These are phyloP conservation scores for Meredithiella fracta DNA, from an alignment of 2,329 filamentous ascomycete species.

Conservation along the genomic window DNA sequence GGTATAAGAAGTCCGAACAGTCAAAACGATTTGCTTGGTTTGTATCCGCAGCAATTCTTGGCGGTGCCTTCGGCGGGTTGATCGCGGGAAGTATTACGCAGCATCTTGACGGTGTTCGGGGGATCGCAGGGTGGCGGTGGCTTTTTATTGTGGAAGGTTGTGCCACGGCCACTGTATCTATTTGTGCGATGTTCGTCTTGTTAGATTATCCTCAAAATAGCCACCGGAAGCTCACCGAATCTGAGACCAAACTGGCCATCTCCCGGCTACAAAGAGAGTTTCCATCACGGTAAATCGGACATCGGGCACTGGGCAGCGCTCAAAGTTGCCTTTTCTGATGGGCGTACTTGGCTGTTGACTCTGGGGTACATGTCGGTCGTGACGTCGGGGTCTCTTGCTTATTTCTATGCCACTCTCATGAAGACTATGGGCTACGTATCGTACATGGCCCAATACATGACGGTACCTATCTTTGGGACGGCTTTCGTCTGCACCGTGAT, in stretches of 20 bases:
- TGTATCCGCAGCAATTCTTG: background rate
- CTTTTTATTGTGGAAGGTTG: background rate
- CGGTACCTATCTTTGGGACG: constrained; percentile 12
- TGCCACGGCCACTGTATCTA: background rate
- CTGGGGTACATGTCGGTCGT: constrained; percentile 20
- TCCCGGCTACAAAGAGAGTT: background rate
- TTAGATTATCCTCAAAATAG: background rate
- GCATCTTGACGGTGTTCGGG: background rate
- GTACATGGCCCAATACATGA: constrained; percentile 30
- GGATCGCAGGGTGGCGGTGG: background rate
- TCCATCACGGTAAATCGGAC: background rate
- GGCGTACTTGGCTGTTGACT: constrained; percentile 16
- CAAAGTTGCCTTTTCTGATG: constrained; percentile 12
- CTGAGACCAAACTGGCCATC: background rate
- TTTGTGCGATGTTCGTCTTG: background rate
- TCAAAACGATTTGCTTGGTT: background rate
- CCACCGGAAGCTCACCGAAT: background rate
- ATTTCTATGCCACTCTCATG: constrained; percentile 23
- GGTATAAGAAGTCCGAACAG: background rate
- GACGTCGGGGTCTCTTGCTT: constrained; percentile 20
- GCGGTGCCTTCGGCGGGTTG: background rate
- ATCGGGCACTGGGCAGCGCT: background rate
- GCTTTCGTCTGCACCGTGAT: constrained; percentile 23
- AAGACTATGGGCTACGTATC: constrained; percentile 16
- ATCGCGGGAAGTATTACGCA: background rate